Evolutionary conservation across 2,329 filamentous ascomycete species (phyloP), one percentile per base, ranked within the genome.

Genomic region (Xylaria digitata): DNA sequence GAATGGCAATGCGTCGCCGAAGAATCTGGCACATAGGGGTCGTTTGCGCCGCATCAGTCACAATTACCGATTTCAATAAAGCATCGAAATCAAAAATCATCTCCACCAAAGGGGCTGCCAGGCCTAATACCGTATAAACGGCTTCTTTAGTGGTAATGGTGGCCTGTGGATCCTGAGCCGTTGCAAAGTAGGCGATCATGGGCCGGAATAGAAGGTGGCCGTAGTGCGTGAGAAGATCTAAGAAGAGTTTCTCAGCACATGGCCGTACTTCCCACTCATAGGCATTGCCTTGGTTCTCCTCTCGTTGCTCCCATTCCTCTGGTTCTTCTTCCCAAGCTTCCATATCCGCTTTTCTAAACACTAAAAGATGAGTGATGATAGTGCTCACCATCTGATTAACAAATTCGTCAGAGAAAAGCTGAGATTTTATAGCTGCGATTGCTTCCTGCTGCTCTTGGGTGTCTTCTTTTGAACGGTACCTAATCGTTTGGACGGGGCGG

Each of bases 261-360:
- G 94, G 93, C 37, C 95, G 89, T 60, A 98, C 90, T 65, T 95
- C 92, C 82, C 94, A 97, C 75, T 98, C 94, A 86, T 92, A 98
- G 1, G 92, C 92, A 72, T 93, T 92, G 42, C 92, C 90, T 66
- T 92, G 88, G 67, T 90, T 92, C 74, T 96, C 93, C 81, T 97
- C 94, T 74, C 91, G 89, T 70, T 92, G 90, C 78, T 97, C 95
- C 94, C 96, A 99, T 61, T 96, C 94, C 78, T 99, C 93, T 0
- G 95, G 93, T 65, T 97, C 94, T 75, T 96, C 91, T 76, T 96
- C 91, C 96, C 96, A 99, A 65, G 93, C 91, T 68, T 93, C 89
- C 0, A 98, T 86, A 78, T 99, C 96, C 58, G 89, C 89, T 66
- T 91, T 87, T 40, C 93, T 89, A 78, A 98, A 96, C 43, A 96